phyloP scores from a whole-genome alignment of 2,329 filamentous ascomycete genomes.

The Alternaria consortialis region DNA sequence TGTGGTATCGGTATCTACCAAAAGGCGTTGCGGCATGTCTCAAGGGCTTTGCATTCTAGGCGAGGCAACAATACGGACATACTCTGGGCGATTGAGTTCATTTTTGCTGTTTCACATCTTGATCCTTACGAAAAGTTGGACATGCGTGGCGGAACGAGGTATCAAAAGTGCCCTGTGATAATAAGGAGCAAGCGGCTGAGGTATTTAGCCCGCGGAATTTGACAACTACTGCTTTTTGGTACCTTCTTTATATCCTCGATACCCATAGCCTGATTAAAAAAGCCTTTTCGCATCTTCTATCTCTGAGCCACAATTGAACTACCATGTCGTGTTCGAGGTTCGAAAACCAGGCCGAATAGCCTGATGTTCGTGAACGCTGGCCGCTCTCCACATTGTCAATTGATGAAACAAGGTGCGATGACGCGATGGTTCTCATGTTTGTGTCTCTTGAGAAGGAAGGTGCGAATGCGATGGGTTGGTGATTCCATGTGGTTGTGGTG shows the following conservation, averaged over 20 bases:
- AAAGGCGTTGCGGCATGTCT: background rate
- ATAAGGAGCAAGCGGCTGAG: background rate
- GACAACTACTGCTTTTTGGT: background rate
- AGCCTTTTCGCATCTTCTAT: background rate
- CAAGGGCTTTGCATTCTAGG: background rate
- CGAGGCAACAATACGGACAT: background rate
- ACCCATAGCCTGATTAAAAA: background rate
- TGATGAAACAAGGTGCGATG: background rate
- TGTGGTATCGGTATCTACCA: rapidly evolving
- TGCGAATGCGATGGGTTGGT: background rate
- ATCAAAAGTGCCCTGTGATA: background rate
- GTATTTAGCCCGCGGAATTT: background rate
- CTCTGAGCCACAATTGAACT: too few relatives aligned
- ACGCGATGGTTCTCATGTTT: background rate
- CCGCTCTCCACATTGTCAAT: background rate
- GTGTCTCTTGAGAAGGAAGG: too few relatives aligned
- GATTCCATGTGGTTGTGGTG: background rate
- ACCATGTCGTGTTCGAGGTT: background rate
- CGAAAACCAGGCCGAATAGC: background rate
- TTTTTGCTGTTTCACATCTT: background rate
- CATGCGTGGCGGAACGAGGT: too few relatives aligned
- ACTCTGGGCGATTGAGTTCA: background rate
- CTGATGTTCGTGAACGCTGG: background rate
- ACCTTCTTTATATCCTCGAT: background rate
- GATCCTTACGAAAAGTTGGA: background rate